Evolutionary conservation across 1,284 basidiomycete genomes (phyloP).

Genomic region (Bjerkandera adusta): DNA sequence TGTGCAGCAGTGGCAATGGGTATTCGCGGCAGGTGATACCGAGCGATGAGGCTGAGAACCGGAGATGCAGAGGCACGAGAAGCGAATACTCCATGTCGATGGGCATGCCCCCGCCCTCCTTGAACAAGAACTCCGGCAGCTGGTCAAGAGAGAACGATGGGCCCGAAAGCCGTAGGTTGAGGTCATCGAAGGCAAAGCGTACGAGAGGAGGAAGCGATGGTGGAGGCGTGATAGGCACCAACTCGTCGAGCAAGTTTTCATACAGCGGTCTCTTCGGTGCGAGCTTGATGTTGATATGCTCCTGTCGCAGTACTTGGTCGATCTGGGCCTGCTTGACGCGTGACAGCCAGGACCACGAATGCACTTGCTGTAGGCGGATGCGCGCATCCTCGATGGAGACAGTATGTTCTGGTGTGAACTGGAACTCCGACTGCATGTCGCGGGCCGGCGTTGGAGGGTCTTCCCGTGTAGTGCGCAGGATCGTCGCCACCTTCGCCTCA

Average conservation of each 20-base stretch:
- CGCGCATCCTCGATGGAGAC: constrained; percentile 75
- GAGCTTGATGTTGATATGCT: constrained; percentile 15
- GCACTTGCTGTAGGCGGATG: constrained; percentile 68
- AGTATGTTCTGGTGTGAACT: constrained; percentile 62
- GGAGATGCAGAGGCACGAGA: constrained; percentile 81
- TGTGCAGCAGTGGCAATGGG: constrained; percentile 66
- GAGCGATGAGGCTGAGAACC: constrained; percentile 65
- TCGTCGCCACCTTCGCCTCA: constrained; percentile 69
- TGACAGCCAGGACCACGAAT: constrained; percentile 75
- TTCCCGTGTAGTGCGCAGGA: constrained; percentile 40
- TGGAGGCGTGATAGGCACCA: constrained; percentile 34
- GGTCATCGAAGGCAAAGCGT: constrained; percentile 62
- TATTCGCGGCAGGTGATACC: constrained; percentile 79
- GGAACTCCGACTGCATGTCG: constrained; percentile 36
- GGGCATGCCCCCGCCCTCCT: constrained; percentile 73
- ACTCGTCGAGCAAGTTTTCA: constrained; percentile 20
- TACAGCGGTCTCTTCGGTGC: constrained; percentile 9
- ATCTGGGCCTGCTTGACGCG: constrained; percentile 19
- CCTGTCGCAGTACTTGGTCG: constrained; percentile 19
- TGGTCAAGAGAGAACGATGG: constrained; percentile 62
- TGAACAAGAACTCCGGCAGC: constrained; percentile 69
- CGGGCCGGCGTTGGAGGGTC: constrained; percentile 17
- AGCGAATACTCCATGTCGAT: constrained; percentile 75
- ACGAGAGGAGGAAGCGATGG: constrained; percentile 69
- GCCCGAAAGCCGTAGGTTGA: constrained; percentile 57